Base-by-base conservation (phyloP, 2,329 filamentous ascomycete species). In the Clarireedia paspali region DNA sequence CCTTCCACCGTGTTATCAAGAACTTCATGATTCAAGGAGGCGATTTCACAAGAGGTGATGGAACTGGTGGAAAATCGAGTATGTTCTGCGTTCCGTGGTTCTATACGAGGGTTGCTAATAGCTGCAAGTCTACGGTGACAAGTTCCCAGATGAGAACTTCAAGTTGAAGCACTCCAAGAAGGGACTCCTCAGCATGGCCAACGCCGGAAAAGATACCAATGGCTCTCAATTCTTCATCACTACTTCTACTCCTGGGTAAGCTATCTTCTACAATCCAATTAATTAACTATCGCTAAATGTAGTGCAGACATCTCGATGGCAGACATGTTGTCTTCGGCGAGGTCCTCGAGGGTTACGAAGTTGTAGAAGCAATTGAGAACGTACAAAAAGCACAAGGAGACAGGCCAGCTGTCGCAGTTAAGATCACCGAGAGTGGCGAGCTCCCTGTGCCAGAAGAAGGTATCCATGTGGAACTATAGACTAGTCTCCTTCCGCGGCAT, bases 161-260 rank as follows among this genome's bases (percentile, higher is more conserved):
- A 92, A 94, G 85, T 81, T 92, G 70, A 91, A 91, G 81, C 89
- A 95, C 84, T 82, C 80, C 78, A 91, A 90, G 82, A 86, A 84
- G 74, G 89, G 89, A 68, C 76, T 89, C 51, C 77, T 94, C 63
- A 90, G 87, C 74, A 94, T 90, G 89, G 89, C 87, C 73, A 91
- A 91, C 75, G 82, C 87, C 59, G 88, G 88, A 72, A 82, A 84
- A 72, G 88, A 94, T 74, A 94, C 89, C 78, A 91, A 91, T 71
- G 88, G 89, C 70, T 90, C 86, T 57, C 89, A 94, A 72, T 94
- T 94, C 79, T 94, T 94, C 80, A 91, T 94, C 72, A 94, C 89
- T 68, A 92, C 88, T 64, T 85, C 84, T 68, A 71, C 89, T 68
- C 92, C 89, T 67, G 80, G 80, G 84, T 86, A 78, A 12, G n/a